Base-by-base conservation (phyloP, 805 yeast species). In the Suhomyces sp. region DNA sequence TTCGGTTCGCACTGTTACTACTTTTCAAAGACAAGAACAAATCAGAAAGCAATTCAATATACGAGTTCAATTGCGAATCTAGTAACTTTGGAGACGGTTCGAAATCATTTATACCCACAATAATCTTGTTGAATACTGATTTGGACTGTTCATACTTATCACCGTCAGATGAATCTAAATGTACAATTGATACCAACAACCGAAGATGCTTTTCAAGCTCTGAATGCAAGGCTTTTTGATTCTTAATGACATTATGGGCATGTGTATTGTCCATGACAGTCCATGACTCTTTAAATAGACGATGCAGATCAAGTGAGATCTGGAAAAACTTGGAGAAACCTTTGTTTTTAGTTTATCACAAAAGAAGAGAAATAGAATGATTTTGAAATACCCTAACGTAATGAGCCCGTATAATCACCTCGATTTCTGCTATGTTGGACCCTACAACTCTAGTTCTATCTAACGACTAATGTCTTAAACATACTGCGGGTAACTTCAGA, bases 11-110 rank as follows among this genome's bases (percentile, higher is more conserved):
- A 6, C 15, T 31, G 9, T 37, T 37, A n/a, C 10, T 29, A 6
- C 22, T 2, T 29, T 55, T 27, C 31, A 52, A 22, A 2, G 10
- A 35, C 40, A 67, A 51, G 57, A 72, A 79, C 0, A 57, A 17
- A 1, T 54, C 44, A 1, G 72, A 56, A 10, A 81, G 52, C 0
- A 19, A 44, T 2, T 57, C 63, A 2, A 79, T 61, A 53, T 74
- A 75, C 0, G 33, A 12, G 1, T 64, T 59, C n/a, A 83, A 62
- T 8, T 64, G 57, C 0, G 60, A 43, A 58, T 83, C 86, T 3
- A 84, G 61, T 13, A 81, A 66, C 50, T 76, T 80, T 0, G 87
- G 87, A 41, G 68, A 70, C 3, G 78, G 75, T 59, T 82, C 86
- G 56, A 82, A 83, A 56, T 80, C 80, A 46, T 78, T 73, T 20